A percentile compares a stretch with the other conserved stretches of the same genome.
Conservation (phyloP, 2,329 filamentous ascomycete species). For the Myrmaecium sp. region DNA sequence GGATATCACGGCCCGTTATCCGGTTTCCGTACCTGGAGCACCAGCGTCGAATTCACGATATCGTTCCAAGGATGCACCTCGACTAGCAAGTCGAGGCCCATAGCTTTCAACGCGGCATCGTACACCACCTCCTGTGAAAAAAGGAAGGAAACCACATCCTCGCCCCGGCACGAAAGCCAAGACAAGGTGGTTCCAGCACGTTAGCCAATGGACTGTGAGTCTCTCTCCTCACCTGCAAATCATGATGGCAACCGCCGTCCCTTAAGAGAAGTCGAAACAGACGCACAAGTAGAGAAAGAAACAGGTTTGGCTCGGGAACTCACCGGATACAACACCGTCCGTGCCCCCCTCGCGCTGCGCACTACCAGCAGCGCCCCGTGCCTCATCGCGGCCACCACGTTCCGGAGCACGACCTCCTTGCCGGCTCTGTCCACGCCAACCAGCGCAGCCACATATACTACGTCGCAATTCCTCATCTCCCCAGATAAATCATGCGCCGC, state of each 20-base stretch:
- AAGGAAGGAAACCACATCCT: no score
- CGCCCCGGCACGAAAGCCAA: no score
- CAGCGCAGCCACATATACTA: slow-evolving; percentile 34
- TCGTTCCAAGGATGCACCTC: slow-evolving; percentile 32
- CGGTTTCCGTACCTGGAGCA: no score
- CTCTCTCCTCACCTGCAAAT: slow-evolving; percentile 7
- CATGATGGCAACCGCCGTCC: not conserved
- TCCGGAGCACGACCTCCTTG: slow-evolving; percentile 25
- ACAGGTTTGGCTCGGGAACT: slow-evolving; percentile 5
- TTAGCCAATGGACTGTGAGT: not conserved
- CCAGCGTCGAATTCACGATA: slow-evolving; percentile 34
- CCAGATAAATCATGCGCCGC: slow-evolving; percentile 4
- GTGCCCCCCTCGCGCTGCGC: slow-evolving; percentile 28
- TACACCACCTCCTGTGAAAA: slow-evolving; percentile 26
- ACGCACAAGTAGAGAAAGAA: not conserved
- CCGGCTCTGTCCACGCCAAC: slow-evolving; percentile 26
- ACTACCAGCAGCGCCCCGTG: slow-evolving; percentile 28
- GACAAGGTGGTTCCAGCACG: no score
- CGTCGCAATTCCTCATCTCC: slow-evolving; percentile 22
- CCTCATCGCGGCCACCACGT: slow-evolving; percentile 22
- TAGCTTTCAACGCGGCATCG: slow-evolving; percentile 12
- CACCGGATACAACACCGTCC: slow-evolving; percentile 32
- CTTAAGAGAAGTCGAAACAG: not conserved
- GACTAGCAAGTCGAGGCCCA: slow-evolving; percentile 22
- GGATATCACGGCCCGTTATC: no score